Conservation (phyloP, 805 yeast genomes). For the Wickerhamomyces queroliae region DNA sequence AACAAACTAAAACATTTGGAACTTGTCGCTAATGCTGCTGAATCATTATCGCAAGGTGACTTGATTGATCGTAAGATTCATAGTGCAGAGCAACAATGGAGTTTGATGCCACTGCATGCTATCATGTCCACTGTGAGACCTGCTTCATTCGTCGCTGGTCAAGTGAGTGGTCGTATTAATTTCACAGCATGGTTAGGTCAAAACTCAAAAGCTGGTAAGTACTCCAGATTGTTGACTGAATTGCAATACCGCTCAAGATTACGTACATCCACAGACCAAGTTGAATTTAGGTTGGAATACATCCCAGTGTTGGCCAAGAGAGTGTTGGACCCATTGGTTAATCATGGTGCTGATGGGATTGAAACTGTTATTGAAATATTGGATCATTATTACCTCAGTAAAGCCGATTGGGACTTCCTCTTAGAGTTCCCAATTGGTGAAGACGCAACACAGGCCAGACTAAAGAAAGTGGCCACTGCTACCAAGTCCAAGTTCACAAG, state of each 20-base stretch:
- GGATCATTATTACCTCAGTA: slow-evolving; percentile 83
- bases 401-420: slow-evolving; percentile 87
- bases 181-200: slow-evolving; percentile 90
- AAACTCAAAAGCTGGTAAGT: slow-evolving; percentile 78
- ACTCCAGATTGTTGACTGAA: slow-evolving; percentile 74
- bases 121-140: slow-evolving; percentile 82
- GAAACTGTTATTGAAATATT: slow-evolving; percentile 57
- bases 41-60: slow-evolving; percentile 81
- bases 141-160: slow-evolving; percentile 67
- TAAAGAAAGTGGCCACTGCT: slow-evolving; percentile 68
- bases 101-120: slow-evolving; percentile 87
- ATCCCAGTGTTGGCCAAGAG: slow-evolving; percentile 56
- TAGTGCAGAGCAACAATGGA: slow-evolving; percentile 92
- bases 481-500: slow-evolving; percentile 84
- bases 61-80: slow-evolving; percentile 76
- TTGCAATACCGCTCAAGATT: slow-evolving; percentile 83
- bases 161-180: slow-evolving; percentile 58
- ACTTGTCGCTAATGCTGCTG: slow-evolving; percentile 73
- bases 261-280: slow-evolving; percentile 68
- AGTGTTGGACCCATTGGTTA: slow-evolving; percentile 53
- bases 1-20: slow-evolving; percentile 48
- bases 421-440: slow-evolving; percentile 81
- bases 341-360: slow-evolving; percentile 57
- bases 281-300: slow-evolving; percentile 71
- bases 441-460: slow-evolving; percentile 33